Evolutionary conservation across 1,284 basidiomycete species (phyloP).

Genomic region (Heterobasidion parviporum): DNA sequence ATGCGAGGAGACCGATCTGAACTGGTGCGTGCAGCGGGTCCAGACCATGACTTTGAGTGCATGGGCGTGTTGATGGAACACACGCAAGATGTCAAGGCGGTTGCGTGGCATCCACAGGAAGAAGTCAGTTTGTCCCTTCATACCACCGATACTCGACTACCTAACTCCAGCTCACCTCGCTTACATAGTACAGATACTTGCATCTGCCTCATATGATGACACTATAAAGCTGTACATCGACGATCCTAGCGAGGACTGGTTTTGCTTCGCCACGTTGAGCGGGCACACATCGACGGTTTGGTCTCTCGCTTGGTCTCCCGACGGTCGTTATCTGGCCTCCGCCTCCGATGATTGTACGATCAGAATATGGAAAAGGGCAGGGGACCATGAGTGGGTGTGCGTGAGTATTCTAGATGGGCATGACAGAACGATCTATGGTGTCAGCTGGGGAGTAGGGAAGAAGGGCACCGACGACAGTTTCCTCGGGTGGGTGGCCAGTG

Average conservation of each 20-base stretch:
- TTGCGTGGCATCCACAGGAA: slow-evolving; percentile 92
- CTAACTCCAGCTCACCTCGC: slow-evolving; percentile 7
- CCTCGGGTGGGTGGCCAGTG: slow-evolving; percentile 68
- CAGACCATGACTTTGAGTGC: slow-evolving; percentile 93
- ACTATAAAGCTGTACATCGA: slow-evolving; percentile 92
- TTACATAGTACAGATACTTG: slow-evolving; percentile 66
- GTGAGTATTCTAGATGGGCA: slow-evolving; percentile 52
- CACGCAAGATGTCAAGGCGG: slow-evolving; percentile 91
- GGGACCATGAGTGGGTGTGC: slow-evolving; percentile 51
- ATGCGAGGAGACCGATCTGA: not conserved
- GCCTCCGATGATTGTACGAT: slow-evolving; percentile 75
- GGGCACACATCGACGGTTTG: slow-evolving; percentile 90
- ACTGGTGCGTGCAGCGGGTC: slow-evolving; percentile 18
- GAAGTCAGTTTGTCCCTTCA: slow-evolving; percentile 50
- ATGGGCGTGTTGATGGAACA: slow-evolving; percentile 97
- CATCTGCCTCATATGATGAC: slow-evolving; percentile 96
- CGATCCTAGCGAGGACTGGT: slow-evolving; percentile 95
- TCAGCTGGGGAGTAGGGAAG: slow-evolving; percentile 58
- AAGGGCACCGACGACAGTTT: slow-evolving; percentile 14
- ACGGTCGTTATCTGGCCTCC: slow-evolving; percentile 79
- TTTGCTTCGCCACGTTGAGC: slow-evolving; percentile 72
- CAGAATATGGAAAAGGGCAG: slow-evolving; percentile 58
- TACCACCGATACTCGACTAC: not conserved
- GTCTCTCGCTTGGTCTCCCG: slow-evolving; percentile 78
- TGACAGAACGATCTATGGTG: slow-evolving; percentile 69